phyloP scores from a whole-genome alignment of 2,329 filamentous ascomycete species.

The Cyclaneusma minus region DNA sequence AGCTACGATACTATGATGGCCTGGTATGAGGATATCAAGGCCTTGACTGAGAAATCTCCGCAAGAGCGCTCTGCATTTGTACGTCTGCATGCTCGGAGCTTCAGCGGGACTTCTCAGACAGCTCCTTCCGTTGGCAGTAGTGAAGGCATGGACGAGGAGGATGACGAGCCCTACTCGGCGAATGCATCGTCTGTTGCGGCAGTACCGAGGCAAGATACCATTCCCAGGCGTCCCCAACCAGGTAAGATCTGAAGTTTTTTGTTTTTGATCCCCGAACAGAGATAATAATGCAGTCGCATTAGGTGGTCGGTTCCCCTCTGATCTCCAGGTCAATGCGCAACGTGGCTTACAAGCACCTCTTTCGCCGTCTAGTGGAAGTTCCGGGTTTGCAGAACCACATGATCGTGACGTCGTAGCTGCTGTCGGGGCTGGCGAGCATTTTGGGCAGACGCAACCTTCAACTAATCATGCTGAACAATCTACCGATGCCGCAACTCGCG shows the following conservation, averaged over 20 bases:
- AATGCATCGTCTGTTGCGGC: conserved; percentile 39
- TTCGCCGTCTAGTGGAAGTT: conserved; percentile 72
- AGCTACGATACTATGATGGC: conserved; percentile 90
- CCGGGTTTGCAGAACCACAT: conserved; percentile 30
- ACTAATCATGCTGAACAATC: conserved; percentile 6
- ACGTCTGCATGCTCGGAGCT: conserved; percentile 61
- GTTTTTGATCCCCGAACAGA: too few species aligned
- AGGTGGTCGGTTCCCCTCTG: conserved; percentile 94
- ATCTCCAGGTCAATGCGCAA: conserved; percentile 65
- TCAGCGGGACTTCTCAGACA: conserved; percentile 46
- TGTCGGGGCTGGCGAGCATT: conserved; percentile 20
- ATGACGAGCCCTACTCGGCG: conserved; percentile 46
- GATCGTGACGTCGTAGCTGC: conserved; percentile 45
- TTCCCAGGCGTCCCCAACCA: conserved; percentile 61
- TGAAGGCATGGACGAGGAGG: conserved; percentile 67
- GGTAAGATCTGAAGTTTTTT: too few species aligned
- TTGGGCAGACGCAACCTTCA: conserved; percentile 5
- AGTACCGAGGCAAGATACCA: conserved; percentile 31
- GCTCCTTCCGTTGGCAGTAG: conserved; percentile 51
- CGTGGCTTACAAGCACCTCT: conserved; percentile 67
- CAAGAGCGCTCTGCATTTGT: conserved; percentile 84
- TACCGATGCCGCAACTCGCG: conserved; percentile 24
- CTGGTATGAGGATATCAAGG: conserved; percentile 89
- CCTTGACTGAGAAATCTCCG: conserved; percentile 72
- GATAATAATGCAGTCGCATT: too few species aligned